These are phyloP conservation scores for Myriosclerotinia curreyana DNA, from an alignment of 2,329 filamentous ascomycete species.

Conservation along the genomic window DNA sequence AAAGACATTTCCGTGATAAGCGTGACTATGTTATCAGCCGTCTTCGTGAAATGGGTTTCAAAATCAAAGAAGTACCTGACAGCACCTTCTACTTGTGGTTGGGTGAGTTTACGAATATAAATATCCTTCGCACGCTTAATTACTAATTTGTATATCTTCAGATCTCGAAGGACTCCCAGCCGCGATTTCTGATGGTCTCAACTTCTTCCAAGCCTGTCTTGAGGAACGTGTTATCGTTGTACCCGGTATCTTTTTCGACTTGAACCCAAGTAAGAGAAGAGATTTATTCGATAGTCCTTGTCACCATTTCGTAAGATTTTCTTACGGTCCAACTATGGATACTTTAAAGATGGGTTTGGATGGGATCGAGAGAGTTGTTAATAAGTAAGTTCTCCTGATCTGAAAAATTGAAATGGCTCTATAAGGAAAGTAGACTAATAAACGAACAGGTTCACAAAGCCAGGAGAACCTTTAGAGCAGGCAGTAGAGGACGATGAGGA, in stretches of 20 bases:
- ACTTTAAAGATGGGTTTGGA: conserved; percentile 75
- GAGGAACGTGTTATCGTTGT: conserved; percentile 96
- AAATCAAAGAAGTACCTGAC: conserved; percentile 78
- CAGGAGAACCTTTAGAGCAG: conserved; percentile 15
- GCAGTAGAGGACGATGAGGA: conserved; percentile 3
- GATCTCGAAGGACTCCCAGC: conserved; percentile 67
- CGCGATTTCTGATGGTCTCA: conserved; percentile 87
- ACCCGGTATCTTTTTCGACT: conserved; percentile 95
- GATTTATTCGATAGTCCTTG: conserved; percentile 94
- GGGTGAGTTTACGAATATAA: not conserved
- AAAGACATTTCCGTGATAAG: conserved; percentile 86
- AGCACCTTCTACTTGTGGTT: conserved; percentile 93
- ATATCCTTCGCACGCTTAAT: not conserved
- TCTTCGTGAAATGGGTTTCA: conserved; percentile 81
- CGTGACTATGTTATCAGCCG: conserved; percentile 84
- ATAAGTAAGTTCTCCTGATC: conserved; percentile 49
- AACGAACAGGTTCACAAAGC: conserved; percentile 2
- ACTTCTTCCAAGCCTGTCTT: conserved; percentile 94
- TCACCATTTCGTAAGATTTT: conserved; percentile 85
- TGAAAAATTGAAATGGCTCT: too few species aligned
- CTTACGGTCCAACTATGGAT: conserved; percentile 81
- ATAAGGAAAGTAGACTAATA: not conserved
- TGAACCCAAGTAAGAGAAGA: conserved; percentile 84
- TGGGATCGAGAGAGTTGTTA: conserved; percentile 78
- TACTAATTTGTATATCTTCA: not conserved